A percentile compares a stretch with the other conserved stretches of the same genome.
These are phyloP conservation scores for Drechslera avenae DNA, from an alignment of 2,329 filamentous ascomycete genomes.

Conservation along the genomic window DNA sequence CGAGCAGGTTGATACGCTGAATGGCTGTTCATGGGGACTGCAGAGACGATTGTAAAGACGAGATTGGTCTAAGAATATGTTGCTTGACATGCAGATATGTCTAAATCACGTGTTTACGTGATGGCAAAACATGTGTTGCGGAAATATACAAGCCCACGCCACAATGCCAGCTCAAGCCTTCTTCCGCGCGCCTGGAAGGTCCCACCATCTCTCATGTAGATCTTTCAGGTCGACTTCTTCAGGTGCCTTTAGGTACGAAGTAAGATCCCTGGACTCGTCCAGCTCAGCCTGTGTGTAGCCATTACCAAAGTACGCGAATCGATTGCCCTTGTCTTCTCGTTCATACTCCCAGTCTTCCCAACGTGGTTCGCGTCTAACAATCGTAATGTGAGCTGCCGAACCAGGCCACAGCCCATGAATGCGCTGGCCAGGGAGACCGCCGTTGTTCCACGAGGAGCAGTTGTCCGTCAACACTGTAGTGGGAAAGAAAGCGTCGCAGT, in stretches of 20 bases:
- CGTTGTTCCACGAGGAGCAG: constrained; percentile 76
- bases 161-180: constrained; percentile 7
- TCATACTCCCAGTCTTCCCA: constrained; percentile 66
- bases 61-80: no score
- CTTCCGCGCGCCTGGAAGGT: constrained; percentile 33
- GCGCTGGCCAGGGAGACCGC: constrained; percentile 61
- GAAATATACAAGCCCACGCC: background rate
- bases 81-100: no score
- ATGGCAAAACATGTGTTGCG: no score
- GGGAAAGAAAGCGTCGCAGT: constrained; percentile 58
- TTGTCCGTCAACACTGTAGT: constrained; percentile 62
- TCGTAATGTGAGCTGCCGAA: constrained; percentile 66
- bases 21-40: no score
- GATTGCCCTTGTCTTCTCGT: constrained; percentile 53
- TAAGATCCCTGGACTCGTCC: constrained; percentile 63
- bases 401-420: constrained; percentile 75
- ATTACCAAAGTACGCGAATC: constrained; percentile 70
- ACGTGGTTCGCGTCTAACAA: constrained; percentile 60
- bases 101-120: no score
- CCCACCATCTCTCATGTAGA: constrained; percentile 71
- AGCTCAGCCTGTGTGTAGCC: constrained; percentile 67
- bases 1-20: no score
- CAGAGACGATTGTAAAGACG: no score
- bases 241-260: constrained; percentile 64
- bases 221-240: constrained; percentile 64